phyloP scores from a whole-genome alignment of 2,329 filamentous ascomycete genomes.

The Sarocladium brachiariae region DNA sequence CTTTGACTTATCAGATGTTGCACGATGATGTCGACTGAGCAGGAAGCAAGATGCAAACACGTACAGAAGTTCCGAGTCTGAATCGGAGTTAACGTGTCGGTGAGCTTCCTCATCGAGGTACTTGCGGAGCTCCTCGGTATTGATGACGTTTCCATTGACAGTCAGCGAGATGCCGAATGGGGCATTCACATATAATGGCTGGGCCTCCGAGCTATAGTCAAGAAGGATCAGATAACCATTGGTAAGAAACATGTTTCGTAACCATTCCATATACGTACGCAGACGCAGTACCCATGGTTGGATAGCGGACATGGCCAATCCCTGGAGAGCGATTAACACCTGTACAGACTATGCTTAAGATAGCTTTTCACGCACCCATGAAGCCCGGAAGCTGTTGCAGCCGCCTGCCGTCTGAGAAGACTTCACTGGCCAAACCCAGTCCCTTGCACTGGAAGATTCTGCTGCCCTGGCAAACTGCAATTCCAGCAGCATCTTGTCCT shows the following conservation, averaged over 20 bases:
- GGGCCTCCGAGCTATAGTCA: slow-evolving; percentile 56
- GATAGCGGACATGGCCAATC: slow-evolving; percentile 79
- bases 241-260: too few species aligned
- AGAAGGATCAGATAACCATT: too few species aligned
- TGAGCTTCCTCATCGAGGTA: slow-evolving; percentile 74
- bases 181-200: slow-evolving; percentile 87
- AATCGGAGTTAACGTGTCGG: slow-evolving; percentile 85
- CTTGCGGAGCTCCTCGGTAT: slow-evolving; percentile 60
- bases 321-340: too few species aligned
- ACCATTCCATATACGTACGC: too few species aligned
- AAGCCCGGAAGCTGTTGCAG: slow-evolving; percentile 50
- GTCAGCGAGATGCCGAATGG: slow-evolving; percentile 52
- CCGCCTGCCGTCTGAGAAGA: slow-evolving; percentile 71
- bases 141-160: slow-evolving; percentile 85
- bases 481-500: slow-evolving; percentile 84
- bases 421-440: slow-evolving; percentile 77
- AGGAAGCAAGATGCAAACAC: slow-evolving; percentile 1
- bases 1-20: too few species aligned
- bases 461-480: slow-evolving; percentile 70
- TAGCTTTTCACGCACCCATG: slow-evolving; percentile 69
- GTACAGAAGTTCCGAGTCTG: slow-evolving; percentile 72
- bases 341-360: too few species aligned
- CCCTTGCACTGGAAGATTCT: slow-evolving; percentile 86
- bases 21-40: background rate
- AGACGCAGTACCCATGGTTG: slow-evolving; percentile 74